Percentiles rank a stretch among this genome's conserved stretches.
Conservation (phyloP, 805 yeast genomes). For the Barnettozyma salicaria region DNA sequence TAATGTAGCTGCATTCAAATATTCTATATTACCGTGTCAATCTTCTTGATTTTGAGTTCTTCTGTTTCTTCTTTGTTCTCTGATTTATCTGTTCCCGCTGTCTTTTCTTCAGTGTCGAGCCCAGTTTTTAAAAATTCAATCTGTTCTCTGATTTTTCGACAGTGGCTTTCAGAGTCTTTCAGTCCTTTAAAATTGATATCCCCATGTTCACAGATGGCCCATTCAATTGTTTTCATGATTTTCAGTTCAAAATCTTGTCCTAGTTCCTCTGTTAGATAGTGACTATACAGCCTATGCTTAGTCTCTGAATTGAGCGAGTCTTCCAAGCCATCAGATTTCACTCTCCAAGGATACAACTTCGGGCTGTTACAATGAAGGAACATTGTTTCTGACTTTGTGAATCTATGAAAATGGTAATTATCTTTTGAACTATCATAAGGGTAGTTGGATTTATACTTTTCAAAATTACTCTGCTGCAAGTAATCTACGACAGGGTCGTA, state of each 20-base stretch:
- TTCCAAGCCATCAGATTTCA: conserved; percentile 24
- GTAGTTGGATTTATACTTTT: conserved; percentile 13
- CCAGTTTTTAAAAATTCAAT: conserved; percentile 29
- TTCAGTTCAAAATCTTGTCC: conserved; percentile 27
- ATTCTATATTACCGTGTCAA: not conserved
- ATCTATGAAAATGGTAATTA: conserved; percentile 22
- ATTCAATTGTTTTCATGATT: conserved; percentile 25
- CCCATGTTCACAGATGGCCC: conserved; percentile 27
- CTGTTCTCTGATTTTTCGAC: conserved; percentile 34
- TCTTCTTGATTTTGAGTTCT: not conserved
- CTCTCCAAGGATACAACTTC: conserved; percentile 27
- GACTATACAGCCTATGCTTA: conserved; percentile 21
- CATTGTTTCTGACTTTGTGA: conserved; percentile 20
- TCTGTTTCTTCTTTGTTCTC: not conserved
- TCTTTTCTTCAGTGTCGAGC: conserved; percentile 1
- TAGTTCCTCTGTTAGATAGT: conserved; percentile 18
- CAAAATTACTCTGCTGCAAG: conserved; percentile 14
- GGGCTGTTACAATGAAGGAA: conserved; percentile 28
- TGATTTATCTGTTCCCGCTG: not conserved
- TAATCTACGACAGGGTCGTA: conserved; percentile 43
- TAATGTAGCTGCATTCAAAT: no score
- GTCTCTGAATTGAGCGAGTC: conserved; percentile 14
- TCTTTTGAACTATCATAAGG: conserved; percentile 14
- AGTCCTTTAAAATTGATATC: conserved; percentile 35
- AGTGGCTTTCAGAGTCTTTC: conserved; percentile 33